Percentiles rank a stretch among this genome's conserved stretches.
phyloP scores from a whole-genome alignment of 176 grass and related monocot genomes.

The Carex cristatella region DNA sequence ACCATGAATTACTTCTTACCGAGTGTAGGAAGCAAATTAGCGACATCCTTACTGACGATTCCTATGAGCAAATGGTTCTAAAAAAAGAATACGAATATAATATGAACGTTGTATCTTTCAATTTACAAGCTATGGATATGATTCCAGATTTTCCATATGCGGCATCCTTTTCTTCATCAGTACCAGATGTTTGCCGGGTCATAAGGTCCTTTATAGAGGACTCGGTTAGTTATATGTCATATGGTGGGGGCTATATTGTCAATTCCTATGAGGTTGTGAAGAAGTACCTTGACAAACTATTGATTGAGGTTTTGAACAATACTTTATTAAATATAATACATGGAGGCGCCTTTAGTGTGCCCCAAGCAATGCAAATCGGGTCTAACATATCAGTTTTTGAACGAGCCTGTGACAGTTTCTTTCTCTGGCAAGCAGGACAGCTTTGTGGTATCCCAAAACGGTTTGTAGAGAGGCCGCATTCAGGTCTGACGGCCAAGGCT shows the following conservation, averaged over 20 bases:
- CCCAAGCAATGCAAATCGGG: slow-evolving; percentile 71
- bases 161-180: slow-evolving; percentile 72
- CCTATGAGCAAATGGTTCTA: slow-evolving; percentile 48
- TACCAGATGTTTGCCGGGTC: slow-evolving; percentile 57
- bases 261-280: slow-evolving; percentile 64
- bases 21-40: slow-evolving; percentile 55
- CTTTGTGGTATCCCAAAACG: slow-evolving; percentile 55
- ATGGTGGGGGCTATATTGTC: slow-evolving; percentile 30
- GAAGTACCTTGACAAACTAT: slow-evolving; percentile 70
- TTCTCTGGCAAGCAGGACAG: slow-evolving; percentile 62
- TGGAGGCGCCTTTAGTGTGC: slow-evolving; percentile 38
- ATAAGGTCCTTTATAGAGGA: slow-evolving; percentile 78
- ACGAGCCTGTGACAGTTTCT: slow-evolving; percentile 63
- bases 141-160: slow-evolving; percentile 64
- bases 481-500: slow-evolving; percentile 62
- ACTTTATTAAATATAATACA: slow-evolving; percentile 65
- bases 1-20: slow-evolving; percentile 50
- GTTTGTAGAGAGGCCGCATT: slow-evolving; percentile 69
- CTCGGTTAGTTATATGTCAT: slow-evolving; percentile 64
- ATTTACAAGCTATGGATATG: slow-evolving; percentile 40
- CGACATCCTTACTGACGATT: slow-evolving; percentile 44
- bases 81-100: slow-evolving; percentile 66
- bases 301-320: slow-evolving; percentile 82
- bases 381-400: slow-evolving; percentile 69
- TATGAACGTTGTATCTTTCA: slow-evolving; percentile 57